Conservation (phyloP, 2,329 filamentous ascomycete genomes). For the Ceratocystis cacaofunesta region DNA sequence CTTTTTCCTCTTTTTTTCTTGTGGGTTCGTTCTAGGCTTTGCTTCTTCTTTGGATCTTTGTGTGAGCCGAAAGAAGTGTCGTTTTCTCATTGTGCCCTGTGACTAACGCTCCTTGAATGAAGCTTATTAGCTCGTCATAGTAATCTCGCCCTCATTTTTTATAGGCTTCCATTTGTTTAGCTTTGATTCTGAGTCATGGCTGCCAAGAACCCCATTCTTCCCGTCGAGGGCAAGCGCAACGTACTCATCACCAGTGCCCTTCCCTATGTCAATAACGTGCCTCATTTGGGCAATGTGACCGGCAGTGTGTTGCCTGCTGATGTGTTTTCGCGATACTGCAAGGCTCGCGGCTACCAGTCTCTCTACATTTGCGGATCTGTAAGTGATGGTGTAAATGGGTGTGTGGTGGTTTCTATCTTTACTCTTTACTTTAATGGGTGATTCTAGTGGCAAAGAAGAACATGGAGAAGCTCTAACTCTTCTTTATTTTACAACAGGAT, state of each 20-base stretch:
- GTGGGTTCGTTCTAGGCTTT: background rate
- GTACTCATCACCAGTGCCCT: slow-evolving; percentile 84
- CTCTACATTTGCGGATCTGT: slow-evolving; percentile 66
- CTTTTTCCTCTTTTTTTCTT: background rate
- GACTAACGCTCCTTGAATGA: background rate
- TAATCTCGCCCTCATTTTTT: background rate
- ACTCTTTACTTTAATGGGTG: background rate
- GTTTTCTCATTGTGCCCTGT: background rate
- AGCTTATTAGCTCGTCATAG: background rate
- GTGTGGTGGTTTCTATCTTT: background rate
- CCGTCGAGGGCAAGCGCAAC: slow-evolving; percentile 63
- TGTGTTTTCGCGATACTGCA: slow-evolving; percentile 69
- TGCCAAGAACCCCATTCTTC: slow-evolving; percentile 36
- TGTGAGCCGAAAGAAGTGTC: background rate
- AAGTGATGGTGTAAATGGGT: slow-evolving; percentile 12
- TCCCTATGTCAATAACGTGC: slow-evolving; percentile 61
- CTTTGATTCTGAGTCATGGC: slow-evolving; percentile 16
- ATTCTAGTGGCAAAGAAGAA: background rate
- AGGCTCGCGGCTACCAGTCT: slow-evolving; percentile 62
- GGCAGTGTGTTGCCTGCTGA: slow-evolving; percentile 80
- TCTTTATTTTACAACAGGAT: slow-evolving; percentile 39
- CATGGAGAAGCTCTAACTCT: background rate
- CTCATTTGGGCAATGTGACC: slow-evolving; percentile 79
- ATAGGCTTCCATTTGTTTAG: background rate
- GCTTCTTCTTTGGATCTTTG: background rate